Evolutionary conservation across 176 grass and related monocot species (phyloP), one percentile per base, ranked within the genome.

Genomic region (Echinochloa phyllopogon): DNA sequence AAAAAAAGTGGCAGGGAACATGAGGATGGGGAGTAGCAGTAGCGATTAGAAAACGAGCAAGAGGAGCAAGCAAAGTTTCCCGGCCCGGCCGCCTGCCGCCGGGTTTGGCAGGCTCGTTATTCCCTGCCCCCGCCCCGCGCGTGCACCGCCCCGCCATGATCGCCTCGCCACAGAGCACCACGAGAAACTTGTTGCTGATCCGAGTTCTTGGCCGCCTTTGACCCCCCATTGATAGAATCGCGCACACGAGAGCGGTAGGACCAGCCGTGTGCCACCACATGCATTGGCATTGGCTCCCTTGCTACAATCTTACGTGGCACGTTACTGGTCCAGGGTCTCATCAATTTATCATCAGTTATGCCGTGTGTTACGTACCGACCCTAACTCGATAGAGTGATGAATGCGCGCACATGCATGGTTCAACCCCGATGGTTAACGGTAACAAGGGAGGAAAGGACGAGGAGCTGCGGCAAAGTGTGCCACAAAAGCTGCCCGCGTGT

Each of bases 101-200:
- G 49, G 39, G 56, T 44, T 56, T 36, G 82, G 53, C 48, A 70
- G 81, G 76, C 75, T 72, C 60, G 66, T 66, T 55, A 80, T 89
- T 87, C 47, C 64, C 39, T 81, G 15, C 27, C 8, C 21, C 40
- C 11, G n/a, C 11, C 3, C 21, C 43, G 33, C 50, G 23, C 82
- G 64, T 89, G 88, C 79, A 40, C 37, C 83, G 18, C 68, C 65
- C 17, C 66, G 69, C 55, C 85, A 90, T 88, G 74, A 90, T 86
- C 93, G 75, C 74, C 69, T 75, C 75, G 86, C 87, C 77, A 85
- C 43, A 15, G 36, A 47, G 67, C 81, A 51, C 58, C 65, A 10
- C 27, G 85, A 85, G 13, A 61, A 82, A 49, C 2, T 21, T 72
- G n/a, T 15, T 39, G 41, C n/a, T n/a, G n/a, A n/a, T n/a, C n/a